Conservation (phyloP, 2,329 filamentous ascomycete genomes). For the Verticillium albo-atrum region DNA sequence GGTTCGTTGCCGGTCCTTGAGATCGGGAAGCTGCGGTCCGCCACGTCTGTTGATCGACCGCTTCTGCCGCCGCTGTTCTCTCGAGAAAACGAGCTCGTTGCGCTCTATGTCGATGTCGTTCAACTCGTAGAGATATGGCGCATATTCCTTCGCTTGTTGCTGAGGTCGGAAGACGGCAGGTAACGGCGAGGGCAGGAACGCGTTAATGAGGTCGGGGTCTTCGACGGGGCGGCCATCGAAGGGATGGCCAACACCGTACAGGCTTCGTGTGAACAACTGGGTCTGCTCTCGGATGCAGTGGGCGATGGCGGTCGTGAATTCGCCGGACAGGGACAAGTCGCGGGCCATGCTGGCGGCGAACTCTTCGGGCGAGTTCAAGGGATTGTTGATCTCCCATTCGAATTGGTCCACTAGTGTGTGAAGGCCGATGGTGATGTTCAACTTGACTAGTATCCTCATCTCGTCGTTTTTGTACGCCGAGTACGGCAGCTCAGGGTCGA, state of each 20-base stretch:
- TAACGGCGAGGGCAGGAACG: conserved; percentile 82
- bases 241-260: conserved; percentile 89
- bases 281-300: conserved; percentile 96
- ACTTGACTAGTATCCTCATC: conserved; percentile 92
- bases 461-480: conserved; percentile 97
- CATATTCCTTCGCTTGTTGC: conserved; percentile 90
- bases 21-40: conserved; percentile 88
- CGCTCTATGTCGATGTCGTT: conserved; percentile 86
- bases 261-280: conserved; percentile 87
- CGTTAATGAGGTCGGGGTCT: conserved; percentile 80
- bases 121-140: conserved; percentile 89
- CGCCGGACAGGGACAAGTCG: conserved; percentile 86
- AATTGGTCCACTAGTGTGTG: conserved; percentile 96
- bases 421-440: conserved; percentile 95
- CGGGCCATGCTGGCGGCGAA: conserved; percentile 87
- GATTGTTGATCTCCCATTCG: conserved; percentile 98
- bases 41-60: conserved; percentile 90
- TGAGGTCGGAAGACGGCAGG: conserved; percentile 81
- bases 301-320: conserved; percentile 95
- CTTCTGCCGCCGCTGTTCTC: conserved; percentile 92
- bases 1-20: conserved; percentile 90
- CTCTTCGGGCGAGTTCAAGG: conserved; percentile 87
- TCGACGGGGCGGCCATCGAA: conserved; percentile 94
- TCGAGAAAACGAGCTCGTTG: conserved; percentile 86
- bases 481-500: conserved; percentile 88